Conservation (phyloP, 2,329 filamentous ascomycete genomes). For the Venturia carpophila region DNA sequence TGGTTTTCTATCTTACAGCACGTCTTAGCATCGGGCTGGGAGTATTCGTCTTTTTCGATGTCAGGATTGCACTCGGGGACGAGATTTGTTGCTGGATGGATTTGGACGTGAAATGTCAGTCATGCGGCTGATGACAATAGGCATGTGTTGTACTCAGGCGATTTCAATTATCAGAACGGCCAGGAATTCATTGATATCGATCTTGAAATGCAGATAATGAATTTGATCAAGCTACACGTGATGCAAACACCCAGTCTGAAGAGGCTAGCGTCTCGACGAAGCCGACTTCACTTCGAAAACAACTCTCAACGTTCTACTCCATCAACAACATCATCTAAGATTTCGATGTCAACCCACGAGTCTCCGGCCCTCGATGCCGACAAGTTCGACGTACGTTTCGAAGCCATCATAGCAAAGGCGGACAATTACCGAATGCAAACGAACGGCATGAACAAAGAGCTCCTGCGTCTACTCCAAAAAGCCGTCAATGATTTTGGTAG, state of each 20-base stretch:
- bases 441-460: constrained; percentile 5
- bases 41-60: too few species aligned
- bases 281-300: background rate
- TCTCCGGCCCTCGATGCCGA: background rate
- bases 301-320: background rate
- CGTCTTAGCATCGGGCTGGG: too few species aligned
- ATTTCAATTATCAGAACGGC: background rate
- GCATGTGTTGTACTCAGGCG: too few species aligned
- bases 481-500: background rate
- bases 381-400: background rate
- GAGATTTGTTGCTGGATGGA: too few species aligned
- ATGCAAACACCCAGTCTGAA: background rate
- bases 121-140: too few species aligned
- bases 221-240: too few species aligned
- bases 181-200: background rate
- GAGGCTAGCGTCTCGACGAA: background rate
- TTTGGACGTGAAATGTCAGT: too few species aligned
- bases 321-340: background rate
- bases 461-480: constrained; percentile 5
- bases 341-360: background rate
- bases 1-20: too few species aligned
- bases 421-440: background rate
- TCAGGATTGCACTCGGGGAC: too few species aligned
- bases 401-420: background rate
- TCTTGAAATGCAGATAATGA: background rate